A percentile compares a stretch with the other conserved stretches of the same genome.
phyloP scores from a whole-genome alignment of 352 stramenopile species.

The Phytophthora colocasiae region DNA sequence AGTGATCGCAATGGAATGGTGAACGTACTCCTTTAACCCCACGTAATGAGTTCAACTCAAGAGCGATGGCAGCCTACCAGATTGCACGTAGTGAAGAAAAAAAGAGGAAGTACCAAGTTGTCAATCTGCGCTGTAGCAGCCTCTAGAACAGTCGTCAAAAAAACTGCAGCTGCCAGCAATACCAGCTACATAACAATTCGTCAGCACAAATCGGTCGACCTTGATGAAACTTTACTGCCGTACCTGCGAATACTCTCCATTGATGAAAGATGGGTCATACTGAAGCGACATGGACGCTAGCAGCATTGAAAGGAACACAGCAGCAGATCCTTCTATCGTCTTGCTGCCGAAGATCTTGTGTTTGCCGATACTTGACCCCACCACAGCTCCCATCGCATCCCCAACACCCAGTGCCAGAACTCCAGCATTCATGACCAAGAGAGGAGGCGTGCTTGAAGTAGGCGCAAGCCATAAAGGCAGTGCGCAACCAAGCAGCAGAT shows the following conservation, averaged over 20 bases:
- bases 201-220: not conserved
- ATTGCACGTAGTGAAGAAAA: slow-evolving; percentile 64
- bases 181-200: slow-evolving; percentile 5
- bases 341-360: slow-evolving; percentile 69
- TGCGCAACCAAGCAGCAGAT: slow-evolving; percentile 79
- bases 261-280: slow-evolving; percentile 36
- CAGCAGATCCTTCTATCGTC: slow-evolving; percentile 64
- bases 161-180: slow-evolving; percentile 25
- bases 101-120: slow-evolving; percentile 84
- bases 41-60: slow-evolving; percentile 4
- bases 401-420: slow-evolving; percentile 75
- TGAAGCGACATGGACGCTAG: slow-evolving; percentile 61
- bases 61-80: slow-evolving; percentile 50
- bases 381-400: slow-evolving; percentile 77
- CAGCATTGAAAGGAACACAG: slow-evolving; percentile 68
- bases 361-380: slow-evolving; percentile 62
- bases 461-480: slow-evolving; percentile 71
- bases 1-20: too few relatives aligned
- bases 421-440: slow-evolving; percentile 66
- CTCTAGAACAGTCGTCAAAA: slow-evolving; percentile 74
- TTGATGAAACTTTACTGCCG: too few relatives aligned
- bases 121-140: slow-evolving; percentile 81
- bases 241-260: slow-evolving; percentile 51
- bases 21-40: not conserved
- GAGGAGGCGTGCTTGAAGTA: slow-evolving; percentile 5